Percentiles rank a stretch among this genome's conserved stretches.
Evolutionary conservation across 306 rosid species (phyloP).

Genomic region (Fragaria iinumae): DNA sequence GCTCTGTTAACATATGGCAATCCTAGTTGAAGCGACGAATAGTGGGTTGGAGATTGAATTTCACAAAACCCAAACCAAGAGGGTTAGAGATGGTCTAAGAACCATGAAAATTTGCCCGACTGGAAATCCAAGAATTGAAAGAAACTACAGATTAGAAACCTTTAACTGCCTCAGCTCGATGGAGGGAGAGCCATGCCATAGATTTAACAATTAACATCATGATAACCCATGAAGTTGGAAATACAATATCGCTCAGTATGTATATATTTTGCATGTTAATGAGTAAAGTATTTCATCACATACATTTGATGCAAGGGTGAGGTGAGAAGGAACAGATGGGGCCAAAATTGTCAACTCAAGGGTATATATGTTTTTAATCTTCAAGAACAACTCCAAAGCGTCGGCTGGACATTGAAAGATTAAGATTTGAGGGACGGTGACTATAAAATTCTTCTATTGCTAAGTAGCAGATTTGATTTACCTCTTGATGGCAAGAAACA

Average conservation of each 20-base stretch:
- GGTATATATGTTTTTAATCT: not conserved
- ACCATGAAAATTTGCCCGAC: not conserved
- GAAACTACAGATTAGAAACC: not conserved
- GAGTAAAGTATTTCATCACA: not conserved
- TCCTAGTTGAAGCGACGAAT: no score
- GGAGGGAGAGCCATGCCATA: not conserved
- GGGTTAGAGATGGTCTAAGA: no score
- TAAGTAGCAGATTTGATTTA: slow-evolving; percentile 31
- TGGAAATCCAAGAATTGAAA: slow-evolving; percentile 22
- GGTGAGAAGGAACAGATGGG: not conserved
- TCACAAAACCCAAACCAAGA: no score
- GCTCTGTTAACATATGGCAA: no score
- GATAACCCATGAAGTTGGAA: not conserved
- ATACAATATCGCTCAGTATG: not conserved
- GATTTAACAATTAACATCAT: not conserved
- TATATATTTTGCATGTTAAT: not conserved
- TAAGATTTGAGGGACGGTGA: slow-evolving; percentile 13
- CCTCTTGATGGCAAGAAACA: slow-evolving; percentile 48
- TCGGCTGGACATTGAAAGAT: slow-evolving; percentile 5
- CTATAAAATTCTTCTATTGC: slow-evolving; percentile 34
- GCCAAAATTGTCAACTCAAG: slow-evolving; percentile 1
- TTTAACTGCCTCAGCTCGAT: no score
- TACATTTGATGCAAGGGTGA: slow-evolving; percentile 3
- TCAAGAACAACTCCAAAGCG: not conserved
- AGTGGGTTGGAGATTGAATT: no score